Conservation (phyloP, 2,329 filamentous ascomycete species). For the Colletotrichum tropicale region DNA sequence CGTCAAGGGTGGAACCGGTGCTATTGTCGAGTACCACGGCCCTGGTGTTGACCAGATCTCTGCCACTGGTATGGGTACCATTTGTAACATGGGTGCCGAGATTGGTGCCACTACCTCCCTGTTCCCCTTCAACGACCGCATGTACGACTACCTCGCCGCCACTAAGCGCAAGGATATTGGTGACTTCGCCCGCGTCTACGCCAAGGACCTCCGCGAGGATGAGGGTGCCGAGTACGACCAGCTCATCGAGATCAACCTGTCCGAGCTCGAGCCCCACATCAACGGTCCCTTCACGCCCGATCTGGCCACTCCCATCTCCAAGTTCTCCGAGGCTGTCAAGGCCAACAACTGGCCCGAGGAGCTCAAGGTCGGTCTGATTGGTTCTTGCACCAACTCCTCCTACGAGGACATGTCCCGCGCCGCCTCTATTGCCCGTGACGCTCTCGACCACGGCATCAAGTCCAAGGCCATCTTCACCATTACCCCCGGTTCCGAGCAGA, state of each 20-base stretch:
- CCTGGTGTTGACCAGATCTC: slow-evolving; percentile 77
- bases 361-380: slow-evolving; percentile 95
- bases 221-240: slow-evolving; percentile 94
- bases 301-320: slow-evolving; percentile 95
- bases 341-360: slow-evolving; percentile 96
- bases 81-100: slow-evolving; percentile 75
- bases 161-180: slow-evolving; percentile 92
- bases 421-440: slow-evolving; percentile 89
- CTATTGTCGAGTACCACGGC: slow-evolving; percentile 79
- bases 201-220: slow-evolving; percentile 84
- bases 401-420: slow-evolving; percentile 92
- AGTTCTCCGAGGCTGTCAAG: slow-evolving; percentile 94
- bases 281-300: slow-evolving; percentile 99
- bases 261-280: slow-evolving; percentile 94
- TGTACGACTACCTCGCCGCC: slow-evolving; percentile 93
- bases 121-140: slow-evolving; percentile 97
- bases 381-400: slow-evolving; percentile 94
- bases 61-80: slow-evolving; percentile 87
- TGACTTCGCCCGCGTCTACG: slow-evolving; percentile 85
- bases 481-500: slow-evolving; percentile 96
- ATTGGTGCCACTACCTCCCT: slow-evolving; percentile 89
- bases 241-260: slow-evolving; percentile 94
- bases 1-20: slow-evolving; percentile 96
- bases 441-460: slow-evolving; percentile 91
- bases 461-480: slow-evolving; percentile 93